Base-by-base conservation (phyloP, 2,329 filamentous ascomycete species). In the Exophiala alcalophila region DNA sequence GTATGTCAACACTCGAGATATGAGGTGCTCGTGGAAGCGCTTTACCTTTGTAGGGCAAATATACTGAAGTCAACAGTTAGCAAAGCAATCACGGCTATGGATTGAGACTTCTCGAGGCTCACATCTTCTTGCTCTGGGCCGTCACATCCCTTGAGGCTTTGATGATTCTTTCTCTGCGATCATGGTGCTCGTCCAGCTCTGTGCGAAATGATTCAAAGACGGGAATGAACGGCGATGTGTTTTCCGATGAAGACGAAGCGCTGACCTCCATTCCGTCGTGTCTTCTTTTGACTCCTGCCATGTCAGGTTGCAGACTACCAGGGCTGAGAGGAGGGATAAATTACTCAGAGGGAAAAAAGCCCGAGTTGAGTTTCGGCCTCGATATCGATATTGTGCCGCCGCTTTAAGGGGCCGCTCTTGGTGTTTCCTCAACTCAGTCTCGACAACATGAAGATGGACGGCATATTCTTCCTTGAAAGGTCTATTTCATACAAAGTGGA, bases 111-210 rank as follows among this genome's bases (percentile, higher is more conserved):
- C 15, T 9, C 23, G 16, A 20, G 38, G 32, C 74, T 68, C 66
- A 94, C 89, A 97, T 94, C 70, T 97, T 98, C 74, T 98, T 98
- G 67, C 88, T 95, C 40, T 89, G 73, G 0, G 88, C 89, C 5
- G 92, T 98, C 45, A 98, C 86, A 64, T 98, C 92, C 50, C 91
- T 76, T 6, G 87, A 94, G 2, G 83, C 84, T 70, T 97, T 98
- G 60, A 94, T 86, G 55, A 95, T 81, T 39, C 84, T 80, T 69
- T 96, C 90, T 43, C 89, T 78, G 11, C 92, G 83, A 66, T 97
- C 92, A 65, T 98, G 87, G 62, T 97, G 91, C 66, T 92, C 81
- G 60, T 98, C 92, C 19, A 98, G 74, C 66, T 96, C 90, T 58
- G 84, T 76, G 37, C 90, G 83, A 63, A 97, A 95, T 5, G 65